Conservation (phyloP, 1,284 basidiomycete species). For the Leccinum solheimii region DNA sequence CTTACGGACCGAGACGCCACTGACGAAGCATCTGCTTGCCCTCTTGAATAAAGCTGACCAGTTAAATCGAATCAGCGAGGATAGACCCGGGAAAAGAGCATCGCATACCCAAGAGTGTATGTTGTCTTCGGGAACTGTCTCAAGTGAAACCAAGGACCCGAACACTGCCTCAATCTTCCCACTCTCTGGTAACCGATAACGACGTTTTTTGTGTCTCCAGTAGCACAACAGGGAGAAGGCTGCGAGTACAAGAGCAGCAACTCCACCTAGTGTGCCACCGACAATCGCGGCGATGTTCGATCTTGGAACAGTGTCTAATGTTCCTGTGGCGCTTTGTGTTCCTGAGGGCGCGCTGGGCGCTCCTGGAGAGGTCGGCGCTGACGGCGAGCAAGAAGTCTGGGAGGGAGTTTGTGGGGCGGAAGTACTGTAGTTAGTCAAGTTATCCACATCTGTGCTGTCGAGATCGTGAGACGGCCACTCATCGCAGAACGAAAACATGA, state of each 20-base stretch:
- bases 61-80: neutral
- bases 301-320: neutral
- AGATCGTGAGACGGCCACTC: neutral
- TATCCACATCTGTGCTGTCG: fast-evolving
- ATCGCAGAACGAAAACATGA: fast-evolving
- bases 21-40: neutral
- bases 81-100: neutral
- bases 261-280: neutral
- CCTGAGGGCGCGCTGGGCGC: neutral
- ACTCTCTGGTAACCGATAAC: neutral
- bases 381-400: neutral
- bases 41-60: neutral
- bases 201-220: neutral
- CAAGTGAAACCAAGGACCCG: neutral
- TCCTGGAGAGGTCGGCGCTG: neutral
- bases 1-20: neutral
- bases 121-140: no score
- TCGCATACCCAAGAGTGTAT: neutral
- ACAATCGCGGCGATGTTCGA: neutral
- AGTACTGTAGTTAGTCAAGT: neutral
- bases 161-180: neutral
- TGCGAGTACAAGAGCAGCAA: neutral
- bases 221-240: neutral
- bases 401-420: neutral
- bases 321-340: neutral